Evolutionary conservation across 352 stramenopile genomes (phyloP).

Genomic region (Pythium diclinum): DNA sequence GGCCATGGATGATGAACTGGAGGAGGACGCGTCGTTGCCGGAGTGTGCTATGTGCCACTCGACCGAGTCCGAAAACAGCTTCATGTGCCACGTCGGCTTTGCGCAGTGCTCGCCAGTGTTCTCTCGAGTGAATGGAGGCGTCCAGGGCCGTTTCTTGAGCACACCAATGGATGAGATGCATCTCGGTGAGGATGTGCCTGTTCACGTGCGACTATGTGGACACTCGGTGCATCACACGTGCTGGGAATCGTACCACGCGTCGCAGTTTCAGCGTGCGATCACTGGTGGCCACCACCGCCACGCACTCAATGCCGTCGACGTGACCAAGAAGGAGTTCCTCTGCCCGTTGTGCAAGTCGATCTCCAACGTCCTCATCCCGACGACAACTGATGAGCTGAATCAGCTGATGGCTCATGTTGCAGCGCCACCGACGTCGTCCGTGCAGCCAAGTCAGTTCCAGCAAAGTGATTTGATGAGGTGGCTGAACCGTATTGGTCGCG

Average conservation of each 20-base stretch:
- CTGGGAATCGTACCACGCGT: conserved; percentile 94
- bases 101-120: conserved; percentile 75
- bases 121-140: conserved; percentile 63
- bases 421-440: not conserved
- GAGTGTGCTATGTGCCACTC: conserved; percentile 88
- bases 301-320: conserved; percentile 92
- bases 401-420: conserved; percentile 27
- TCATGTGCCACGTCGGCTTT: conserved; percentile 88
- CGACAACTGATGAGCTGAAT: conserved; percentile 51
- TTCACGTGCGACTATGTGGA: conserved; percentile 87
- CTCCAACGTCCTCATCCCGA: conserved; percentile 95
- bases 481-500: conserved; percentile 32
- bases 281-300: conserved; percentile 92
- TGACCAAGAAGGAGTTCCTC: conserved; percentile 96
- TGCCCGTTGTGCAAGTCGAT: conserved; percentile 97
- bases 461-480: conserved; percentile 39
- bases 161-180: conserved; percentile 88
- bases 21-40: conserved; percentile 28
- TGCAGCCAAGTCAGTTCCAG: not conserved
- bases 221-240: conserved; percentile 95
- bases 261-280: conserved; percentile 91
- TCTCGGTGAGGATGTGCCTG: conserved; percentile 71
- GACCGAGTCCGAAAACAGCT: conserved; percentile 68
- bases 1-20: conserved; percentile 41
- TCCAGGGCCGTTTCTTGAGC: conserved; percentile 48